These are phyloP conservation scores for Fusarium tricinctum DNA, from an alignment of 2,329 filamentous ascomycete species.

Conservation along the genomic window DNA sequence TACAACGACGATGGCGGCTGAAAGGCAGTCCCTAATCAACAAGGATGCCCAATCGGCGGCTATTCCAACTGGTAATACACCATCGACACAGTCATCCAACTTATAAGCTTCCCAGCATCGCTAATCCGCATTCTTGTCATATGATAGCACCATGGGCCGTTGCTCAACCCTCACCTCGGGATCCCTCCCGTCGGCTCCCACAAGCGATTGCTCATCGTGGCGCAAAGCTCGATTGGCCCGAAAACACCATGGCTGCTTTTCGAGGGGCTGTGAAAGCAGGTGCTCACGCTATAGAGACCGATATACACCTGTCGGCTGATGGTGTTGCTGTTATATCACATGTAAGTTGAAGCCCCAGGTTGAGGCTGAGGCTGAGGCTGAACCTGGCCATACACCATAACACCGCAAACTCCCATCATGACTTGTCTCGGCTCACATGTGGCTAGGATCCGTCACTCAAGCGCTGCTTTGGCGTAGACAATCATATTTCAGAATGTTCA, in stretches of 20 bases:
- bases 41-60: slow-evolving; percentile 25
- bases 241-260: slow-evolving; percentile 89
- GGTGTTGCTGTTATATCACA: slow-evolving; percentile 88
- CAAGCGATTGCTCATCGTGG: slow-evolving; percentile 85
- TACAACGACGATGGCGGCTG: slow-evolving; percentile 15
- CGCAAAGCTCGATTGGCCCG: slow-evolving; percentile 82
- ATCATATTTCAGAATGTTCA: slow-evolving; percentile 80
- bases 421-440: slow-evolving; percentile 16
- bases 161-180: slow-evolving; percentile 50
- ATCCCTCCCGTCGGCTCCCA: slow-evolving; percentile 61
- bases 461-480: slow-evolving; percentile 83
- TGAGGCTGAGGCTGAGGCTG: too few relatives aligned
- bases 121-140: not conserved
- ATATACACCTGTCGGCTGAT: slow-evolving; percentile 86
- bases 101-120: slow-evolving; percentile 1
- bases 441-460: slow-evolving; percentile 80
- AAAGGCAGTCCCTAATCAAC: slow-evolving; percentile 22
- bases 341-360: slow-evolving; percentile 60
- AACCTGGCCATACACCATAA: too few relatives aligned
- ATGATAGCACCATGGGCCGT: slow-evolving; percentile 52
- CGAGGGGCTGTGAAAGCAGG: slow-evolving; percentile 78
- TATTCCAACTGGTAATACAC: slow-evolving; percentile 29
- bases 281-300: slow-evolving; percentile 87
- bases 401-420: not conserved
- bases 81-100: not conserved